Evolutionary conservation across 2,329 filamentous ascomycete genomes (phyloP).

Genomic region (Aureobasidium subglaciale): DNA sequence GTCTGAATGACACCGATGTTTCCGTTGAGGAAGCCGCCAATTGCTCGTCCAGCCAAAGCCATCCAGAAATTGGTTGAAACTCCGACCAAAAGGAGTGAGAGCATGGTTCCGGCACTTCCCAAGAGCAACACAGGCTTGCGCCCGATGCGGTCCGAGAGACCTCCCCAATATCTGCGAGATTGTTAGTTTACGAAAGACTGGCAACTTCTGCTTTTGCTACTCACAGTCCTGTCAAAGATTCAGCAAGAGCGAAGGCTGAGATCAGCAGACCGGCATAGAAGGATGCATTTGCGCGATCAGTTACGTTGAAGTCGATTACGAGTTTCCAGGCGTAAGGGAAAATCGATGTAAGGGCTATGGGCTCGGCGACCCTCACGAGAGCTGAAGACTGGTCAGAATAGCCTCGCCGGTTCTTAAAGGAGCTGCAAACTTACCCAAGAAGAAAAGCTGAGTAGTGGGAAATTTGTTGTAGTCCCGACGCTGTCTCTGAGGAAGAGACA

Average conservation of each 20-base stretch:
- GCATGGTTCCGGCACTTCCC: conserved; percentile 73
- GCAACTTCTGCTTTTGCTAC: conserved; percentile 6
- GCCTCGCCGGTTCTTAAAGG: not conserved
- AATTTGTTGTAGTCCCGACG: conserved; percentile 62
- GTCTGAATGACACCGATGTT: conserved; percentile 51
- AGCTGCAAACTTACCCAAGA: conserved; percentile 60
- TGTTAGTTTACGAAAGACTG: not conserved
- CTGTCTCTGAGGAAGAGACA: conserved; percentile 8
- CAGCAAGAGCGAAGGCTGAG: conserved; percentile 74
- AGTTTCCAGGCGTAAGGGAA: conserved; percentile 87
- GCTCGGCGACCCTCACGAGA: conserved; percentile 86
- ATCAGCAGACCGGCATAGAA: conserved; percentile 86
- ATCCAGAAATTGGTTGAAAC: conserved; percentile 78
- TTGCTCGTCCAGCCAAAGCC: conserved; percentile 65
- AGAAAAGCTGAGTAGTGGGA: conserved; percentile 72
- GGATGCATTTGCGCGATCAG: conserved; percentile 66
- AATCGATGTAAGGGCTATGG: conserved; percentile 86
- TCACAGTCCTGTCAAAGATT: conserved; percentile 71
- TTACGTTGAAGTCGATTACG: conserved; percentile 68
- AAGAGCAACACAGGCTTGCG: conserved; percentile 78
- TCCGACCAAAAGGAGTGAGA: conserved; percentile 76
- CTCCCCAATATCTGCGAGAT: conserved; percentile 61
- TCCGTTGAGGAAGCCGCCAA: conserved; percentile 80
- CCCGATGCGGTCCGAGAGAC: conserved; percentile 71
- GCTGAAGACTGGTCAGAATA: conserved; percentile 43